These are phyloP conservation scores for Termitomyces sp. DNA, from an alignment of 768 basidiomycete genomes.

Conservation along the genomic window DNA sequence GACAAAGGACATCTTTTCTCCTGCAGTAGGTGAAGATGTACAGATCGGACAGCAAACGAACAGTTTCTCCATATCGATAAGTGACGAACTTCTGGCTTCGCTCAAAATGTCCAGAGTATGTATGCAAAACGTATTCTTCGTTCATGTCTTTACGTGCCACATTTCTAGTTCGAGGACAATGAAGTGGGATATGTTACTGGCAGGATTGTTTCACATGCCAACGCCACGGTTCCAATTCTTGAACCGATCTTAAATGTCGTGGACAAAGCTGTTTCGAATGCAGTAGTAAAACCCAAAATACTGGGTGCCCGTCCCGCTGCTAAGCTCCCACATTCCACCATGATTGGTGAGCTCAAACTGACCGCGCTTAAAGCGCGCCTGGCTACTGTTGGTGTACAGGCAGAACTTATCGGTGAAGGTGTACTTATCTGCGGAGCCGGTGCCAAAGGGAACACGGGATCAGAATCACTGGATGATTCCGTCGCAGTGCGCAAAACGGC, in stretches of 20 bases:
- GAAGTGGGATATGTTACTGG: slow-evolving; percentile 93
- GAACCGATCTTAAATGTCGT: slow-evolving; percentile 49
- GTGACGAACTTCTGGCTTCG: slow-evolving; percentile 76
- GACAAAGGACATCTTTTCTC: slow-evolving; percentile 90
- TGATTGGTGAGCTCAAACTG: slow-evolving; percentile 96
- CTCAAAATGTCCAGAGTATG: slow-evolving; percentile 85
- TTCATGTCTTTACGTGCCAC: not conserved
- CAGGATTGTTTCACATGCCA: slow-evolving; percentile 77
- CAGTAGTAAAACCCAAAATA: slow-evolving; percentile 29
- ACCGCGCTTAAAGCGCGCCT: slow-evolving; percentile 83
- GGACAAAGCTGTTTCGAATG: slow-evolving; percentile 16
- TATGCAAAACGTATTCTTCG: slow-evolving; percentile 4
- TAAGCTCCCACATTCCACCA: slow-evolving; percentile 79
- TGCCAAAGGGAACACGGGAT: slow-evolving; percentile 33
- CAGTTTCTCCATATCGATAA: slow-evolving; percentile 90
- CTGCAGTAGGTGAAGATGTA: slow-evolving; percentile 65
- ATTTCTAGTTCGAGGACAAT: slow-evolving; percentile 87
- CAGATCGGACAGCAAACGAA: slow-evolving; percentile 96
- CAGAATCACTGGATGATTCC: slow-evolving; percentile 50
- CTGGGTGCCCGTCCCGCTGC: slow-evolving; percentile 64
- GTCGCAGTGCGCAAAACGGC: slow-evolving; percentile 89
- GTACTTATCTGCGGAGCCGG: slow-evolving; percentile 80
- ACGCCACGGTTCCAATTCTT: slow-evolving; percentile 83
- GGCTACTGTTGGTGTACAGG: slow-evolving; percentile 68
- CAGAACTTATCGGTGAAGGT: slow-evolving; percentile 97